Conservation (phyloP, 164 flowering plant species). For the Piper longum region DNA sequence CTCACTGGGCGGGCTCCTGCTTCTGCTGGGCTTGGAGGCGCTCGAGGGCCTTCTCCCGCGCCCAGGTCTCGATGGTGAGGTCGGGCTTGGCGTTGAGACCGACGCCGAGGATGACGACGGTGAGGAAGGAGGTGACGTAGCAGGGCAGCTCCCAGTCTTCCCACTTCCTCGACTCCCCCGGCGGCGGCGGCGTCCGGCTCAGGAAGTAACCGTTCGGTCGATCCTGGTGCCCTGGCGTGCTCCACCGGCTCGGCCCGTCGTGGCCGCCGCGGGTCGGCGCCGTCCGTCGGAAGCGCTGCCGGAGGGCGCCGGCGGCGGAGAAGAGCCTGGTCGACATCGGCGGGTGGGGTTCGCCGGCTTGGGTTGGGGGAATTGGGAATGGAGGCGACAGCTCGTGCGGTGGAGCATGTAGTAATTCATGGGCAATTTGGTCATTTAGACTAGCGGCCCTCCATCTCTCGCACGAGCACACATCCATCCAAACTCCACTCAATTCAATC, state of each 20-base stretch:
- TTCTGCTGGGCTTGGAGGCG: conserved; percentile 43
- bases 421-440: too few species aligned
- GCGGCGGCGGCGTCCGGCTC: conserved; percentile 71
- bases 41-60: conserved; percentile 85
- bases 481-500: too few species aligned
- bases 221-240: conserved; percentile 71
- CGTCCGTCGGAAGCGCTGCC: conserved; percentile 40
- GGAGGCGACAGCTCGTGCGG: too few species aligned
- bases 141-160: conserved; percentile 99
- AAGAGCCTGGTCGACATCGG: neutral
- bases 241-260: conserved; percentile 58
- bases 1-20: neutral
- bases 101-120: conserved; percentile 91
- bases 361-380: too few species aligned
- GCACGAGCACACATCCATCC: too few species aligned
- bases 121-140: conserved; percentile 86
- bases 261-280: conserved; percentile 46
- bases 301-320: conserved; percentile 29
- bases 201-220: conserved; percentile 81
- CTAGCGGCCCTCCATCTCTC: too few species aligned
- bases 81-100: conserved; percentile 98
- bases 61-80: conserved; percentile 97
- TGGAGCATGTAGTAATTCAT: too few species aligned
- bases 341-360: too few species aligned
- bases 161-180: conserved; percentile 82